Evolutionary conservation across 305 asterid species (phyloP).

Genomic region (Euphrasia arctica): DNA sequence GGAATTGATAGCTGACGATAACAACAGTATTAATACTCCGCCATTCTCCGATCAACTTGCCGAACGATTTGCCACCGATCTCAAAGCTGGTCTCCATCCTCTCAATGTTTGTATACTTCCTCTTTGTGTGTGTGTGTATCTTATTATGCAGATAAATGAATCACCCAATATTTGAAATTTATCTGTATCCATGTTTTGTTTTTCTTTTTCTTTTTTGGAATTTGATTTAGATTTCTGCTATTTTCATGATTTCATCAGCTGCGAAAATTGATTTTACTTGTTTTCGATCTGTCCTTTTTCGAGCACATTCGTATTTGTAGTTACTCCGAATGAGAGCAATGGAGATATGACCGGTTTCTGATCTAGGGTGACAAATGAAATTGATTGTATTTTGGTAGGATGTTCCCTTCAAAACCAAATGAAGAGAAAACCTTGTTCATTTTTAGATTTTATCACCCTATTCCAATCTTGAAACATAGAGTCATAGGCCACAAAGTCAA

Average conservation of each 20-base stretch:
- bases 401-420: not conserved
- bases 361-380: not conserved
- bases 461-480: not conserved
- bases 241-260: not conserved
- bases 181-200: not conserved
- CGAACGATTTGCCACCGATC: slow-evolving; percentile 64
- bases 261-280: not conserved
- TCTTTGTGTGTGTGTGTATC: not conserved
- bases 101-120: slow-evolving; percentile 47
- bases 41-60: slow-evolving; percentile 41
- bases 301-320: not conserved
- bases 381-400: not conserved
- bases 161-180: not conserved
- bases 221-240: not conserved
- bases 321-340: not conserved
- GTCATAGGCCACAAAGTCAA: not conserved
- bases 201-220: not conserved
- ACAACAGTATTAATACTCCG: slow-evolving; percentile 22
- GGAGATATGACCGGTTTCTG: not conserved
- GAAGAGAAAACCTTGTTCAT: not conserved
- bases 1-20: slow-evolving; percentile 53
- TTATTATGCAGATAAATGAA: not conserved
- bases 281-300: not conserved
- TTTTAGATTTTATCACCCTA: not conserved
- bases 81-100: slow-evolving; percentile 82